Evolutionary conservation across 768 basidiomycete genomes (phyloP).

Genomic region (Auricularia cornea): DNA sequence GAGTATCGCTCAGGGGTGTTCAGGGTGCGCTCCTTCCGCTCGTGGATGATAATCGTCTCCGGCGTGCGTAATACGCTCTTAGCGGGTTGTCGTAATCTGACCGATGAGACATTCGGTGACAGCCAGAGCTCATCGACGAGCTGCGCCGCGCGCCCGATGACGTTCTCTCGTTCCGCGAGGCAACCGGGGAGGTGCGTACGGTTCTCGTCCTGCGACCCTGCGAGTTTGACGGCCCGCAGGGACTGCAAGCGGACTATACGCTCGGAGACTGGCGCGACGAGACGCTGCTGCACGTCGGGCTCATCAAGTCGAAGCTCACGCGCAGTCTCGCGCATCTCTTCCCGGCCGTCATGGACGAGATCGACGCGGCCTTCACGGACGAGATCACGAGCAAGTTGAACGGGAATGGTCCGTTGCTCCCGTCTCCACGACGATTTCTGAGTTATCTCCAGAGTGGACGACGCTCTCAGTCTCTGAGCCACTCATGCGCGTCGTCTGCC

Average conservation of each 20-base stretch:
- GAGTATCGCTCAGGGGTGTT: slow-evolving; percentile 22
- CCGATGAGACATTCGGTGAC: too few species aligned
- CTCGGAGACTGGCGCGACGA: slow-evolving; percentile 24
- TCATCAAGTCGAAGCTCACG: slow-evolving; percentile 25
- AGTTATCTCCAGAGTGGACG: slow-evolving; percentile 3
- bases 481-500: slow-evolving; percentile 1
- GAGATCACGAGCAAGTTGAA: slow-evolving; percentile 16
- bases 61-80: slow-evolving; percentile 3
- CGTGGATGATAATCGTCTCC: slow-evolving; percentile 36
- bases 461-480: neutral
- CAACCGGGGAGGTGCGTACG: slow-evolving; percentile 31
- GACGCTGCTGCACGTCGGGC: slow-evolving; percentile 22
- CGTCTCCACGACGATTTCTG: too few species aligned
- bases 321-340: slow-evolving; percentile 32
- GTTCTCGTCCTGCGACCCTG: neutral
- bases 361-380: slow-evolving; percentile 32
- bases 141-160: slow-evolving; percentile 36
- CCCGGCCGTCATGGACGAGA: slow-evolving; percentile 37
- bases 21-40: slow-evolving; percentile 34
- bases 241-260: slow-evolving; percentile 29
- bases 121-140: slow-evolving; percentile 35
- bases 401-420: neutral
- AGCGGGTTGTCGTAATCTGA: neutral
- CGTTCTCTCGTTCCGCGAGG: slow-evolving; percentile 26
- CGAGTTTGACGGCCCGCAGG: neutral